phyloP scores from a whole-genome alignment of 495 filamentous ascomycete species.

The Stereocaulon alpinum region DNA sequence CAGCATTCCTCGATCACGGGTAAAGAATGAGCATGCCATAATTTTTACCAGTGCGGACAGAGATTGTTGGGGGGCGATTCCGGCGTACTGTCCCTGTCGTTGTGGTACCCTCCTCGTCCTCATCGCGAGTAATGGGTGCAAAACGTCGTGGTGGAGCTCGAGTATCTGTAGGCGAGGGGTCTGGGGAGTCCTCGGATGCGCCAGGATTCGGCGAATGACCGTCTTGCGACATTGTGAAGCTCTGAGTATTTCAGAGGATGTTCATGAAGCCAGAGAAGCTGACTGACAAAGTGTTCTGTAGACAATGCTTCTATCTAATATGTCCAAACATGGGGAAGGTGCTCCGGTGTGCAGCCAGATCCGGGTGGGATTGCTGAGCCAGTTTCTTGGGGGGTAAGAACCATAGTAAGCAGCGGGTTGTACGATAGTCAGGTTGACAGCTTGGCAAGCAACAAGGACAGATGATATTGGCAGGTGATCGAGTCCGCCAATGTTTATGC shows the following conservation, averaged over 20 bases:
- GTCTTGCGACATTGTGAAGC: conserved; percentile 15
- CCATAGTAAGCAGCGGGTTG: too few species aligned
- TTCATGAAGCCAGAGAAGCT: conserved; percentile 1
- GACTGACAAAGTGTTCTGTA: neutral
- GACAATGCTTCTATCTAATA: neutral
- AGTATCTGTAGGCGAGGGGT: conserved; percentile 24
- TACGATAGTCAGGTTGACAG: too few species aligned
- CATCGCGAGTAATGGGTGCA: conserved; percentile 23
- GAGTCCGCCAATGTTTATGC: too few species aligned
- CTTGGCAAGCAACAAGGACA: too few species aligned
- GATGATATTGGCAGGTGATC: too few species aligned
- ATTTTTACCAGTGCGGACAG: conserved; percentile 10
- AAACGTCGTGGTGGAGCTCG: conserved; percentile 24
- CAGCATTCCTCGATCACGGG: neutral
- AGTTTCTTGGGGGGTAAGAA: too few species aligned
- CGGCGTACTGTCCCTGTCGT: conserved; percentile 19
- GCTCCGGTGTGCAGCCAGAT: neutral
- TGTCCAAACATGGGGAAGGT: neutral
- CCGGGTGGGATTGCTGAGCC: neutral
- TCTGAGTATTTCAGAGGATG: neutral
- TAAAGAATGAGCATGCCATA: conserved; percentile 12
- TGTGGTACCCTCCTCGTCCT: conserved; percentile 11
- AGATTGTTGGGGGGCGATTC: conserved; percentile 21
- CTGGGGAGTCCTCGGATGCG: conserved; percentile 17
- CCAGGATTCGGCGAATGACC: conserved; percentile 7